These are phyloP conservation scores for Komagataea norvegica DNA, from an alignment of 1,139 yeast species.

Conservation along the genomic window DNA sequence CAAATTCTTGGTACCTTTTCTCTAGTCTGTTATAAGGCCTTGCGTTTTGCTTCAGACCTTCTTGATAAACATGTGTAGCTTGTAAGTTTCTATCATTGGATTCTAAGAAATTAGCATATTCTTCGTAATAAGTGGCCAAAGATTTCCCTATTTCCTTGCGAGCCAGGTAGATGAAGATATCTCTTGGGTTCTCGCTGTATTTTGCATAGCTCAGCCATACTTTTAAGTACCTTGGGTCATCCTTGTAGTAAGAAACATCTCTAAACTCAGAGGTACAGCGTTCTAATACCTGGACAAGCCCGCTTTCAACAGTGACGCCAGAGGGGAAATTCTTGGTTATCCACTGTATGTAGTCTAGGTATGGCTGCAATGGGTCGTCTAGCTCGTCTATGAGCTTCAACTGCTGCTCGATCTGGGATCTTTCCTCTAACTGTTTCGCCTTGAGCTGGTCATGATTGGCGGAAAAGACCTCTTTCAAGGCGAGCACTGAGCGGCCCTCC, in stretches of 20 bases:
- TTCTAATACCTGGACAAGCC: conserved; percentile 62
- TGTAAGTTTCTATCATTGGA: conserved; percentile 45
- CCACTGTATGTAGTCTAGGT: conserved; percentile 71
- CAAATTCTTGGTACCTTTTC: conserved; percentile 46
- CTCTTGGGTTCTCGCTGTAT: conserved; percentile 65
- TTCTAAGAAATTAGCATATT: conserved; percentile 68
- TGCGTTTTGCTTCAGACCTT: conserved; percentile 60
- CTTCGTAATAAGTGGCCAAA: conserved; percentile 73
- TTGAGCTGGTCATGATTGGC: conserved; percentile 30
- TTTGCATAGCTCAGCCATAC: conserved; percentile 77
- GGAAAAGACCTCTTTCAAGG: conserved; percentile 46
- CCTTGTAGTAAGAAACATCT: conserved; percentile 61
- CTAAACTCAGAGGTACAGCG: conserved; percentile 67
- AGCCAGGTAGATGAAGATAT: conserved; percentile 67
- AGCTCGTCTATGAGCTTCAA: conserved; percentile 48
- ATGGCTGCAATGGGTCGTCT: conserved; percentile 81
- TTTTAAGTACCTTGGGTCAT: conserved; percentile 74
- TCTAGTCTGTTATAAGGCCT: conserved; percentile 57
- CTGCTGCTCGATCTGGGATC: conserved; percentile 40
- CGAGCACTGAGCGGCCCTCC: conserved; percentile 67
- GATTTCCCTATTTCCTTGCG: conserved; percentile 68
- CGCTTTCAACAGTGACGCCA: conserved; percentile 64
- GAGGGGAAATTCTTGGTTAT: conserved; percentile 60
- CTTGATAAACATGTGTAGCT: conserved; percentile 58
- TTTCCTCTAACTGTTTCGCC: conserved; percentile 32